A percentile compares a stretch with the other conserved stretches of the same genome.
Conservation (phyloP, 164 flowering plant genomes). For the Hamamelis virginiana region DNA sequence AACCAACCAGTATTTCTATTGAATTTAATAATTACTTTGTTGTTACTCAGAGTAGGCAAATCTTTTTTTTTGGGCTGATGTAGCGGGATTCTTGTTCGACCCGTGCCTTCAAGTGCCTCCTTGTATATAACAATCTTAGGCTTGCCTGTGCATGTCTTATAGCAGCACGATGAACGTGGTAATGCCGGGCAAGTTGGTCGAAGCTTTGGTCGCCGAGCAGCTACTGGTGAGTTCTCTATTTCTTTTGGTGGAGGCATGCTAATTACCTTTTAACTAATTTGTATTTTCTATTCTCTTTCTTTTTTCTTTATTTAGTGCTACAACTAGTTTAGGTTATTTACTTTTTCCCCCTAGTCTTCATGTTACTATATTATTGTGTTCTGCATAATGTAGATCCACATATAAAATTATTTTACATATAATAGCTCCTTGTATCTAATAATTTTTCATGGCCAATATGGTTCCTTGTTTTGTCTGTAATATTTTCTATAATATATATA, state of each 20-base stretch:
- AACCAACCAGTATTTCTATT: slow-evolving; percentile 11
- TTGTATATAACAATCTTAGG: slow-evolving; percentile 64
- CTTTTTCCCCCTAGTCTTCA: not conserved
- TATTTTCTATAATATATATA: too few species aligned
- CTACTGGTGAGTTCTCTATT: slow-evolving; percentile 43
- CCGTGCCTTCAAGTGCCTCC: slow-evolving; percentile 43
- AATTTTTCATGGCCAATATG: not conserved
- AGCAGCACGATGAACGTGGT: slow-evolving; percentile 91
- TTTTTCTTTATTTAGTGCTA: not conserved
- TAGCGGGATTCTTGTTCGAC: slow-evolving; percentile 47
- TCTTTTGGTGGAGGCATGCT: not conserved
- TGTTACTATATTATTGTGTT: not conserved
- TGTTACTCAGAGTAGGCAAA: slow-evolving; percentile 38
- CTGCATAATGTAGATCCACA: too few species aligned
- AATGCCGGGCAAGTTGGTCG: slow-evolving; percentile 70
- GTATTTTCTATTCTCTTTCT: not conserved
- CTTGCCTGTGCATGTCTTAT: slow-evolving; percentile 78
- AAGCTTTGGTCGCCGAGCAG: slow-evolving; percentile 40
- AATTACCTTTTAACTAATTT: too few species aligned
- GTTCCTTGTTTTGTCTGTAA: not conserved
- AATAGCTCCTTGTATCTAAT: not conserved
- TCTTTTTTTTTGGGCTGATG: slow-evolving; percentile 37
- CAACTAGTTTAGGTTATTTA: not conserved
- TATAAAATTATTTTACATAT: too few species aligned
- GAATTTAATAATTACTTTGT: slow-evolving; percentile 24